Evolutionary conservation across 177 flowering plant species (phyloP).

Genomic region (Vitis hybrid): DNA sequence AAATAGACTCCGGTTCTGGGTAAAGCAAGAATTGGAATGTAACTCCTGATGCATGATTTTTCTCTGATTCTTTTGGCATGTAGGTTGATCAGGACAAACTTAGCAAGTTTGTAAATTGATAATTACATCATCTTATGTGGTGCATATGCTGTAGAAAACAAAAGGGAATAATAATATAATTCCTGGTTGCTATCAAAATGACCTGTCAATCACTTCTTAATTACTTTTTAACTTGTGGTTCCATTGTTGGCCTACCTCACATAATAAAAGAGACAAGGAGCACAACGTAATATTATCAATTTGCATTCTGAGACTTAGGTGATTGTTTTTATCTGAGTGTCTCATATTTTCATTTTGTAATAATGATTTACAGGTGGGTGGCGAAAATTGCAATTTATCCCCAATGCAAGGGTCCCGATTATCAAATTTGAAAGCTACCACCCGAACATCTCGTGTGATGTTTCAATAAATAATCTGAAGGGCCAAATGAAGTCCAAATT

Average conservation of each 20-base stretch:
- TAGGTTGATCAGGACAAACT: no score
- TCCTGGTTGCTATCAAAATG: no score
- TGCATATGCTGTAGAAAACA: no score
- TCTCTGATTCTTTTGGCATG: no score
- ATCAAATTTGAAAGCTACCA: constrained; percentile 52
- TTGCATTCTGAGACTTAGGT: not conserved
- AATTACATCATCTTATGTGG: no score
- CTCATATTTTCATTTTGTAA: not conserved
- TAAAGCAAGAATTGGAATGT: no score
- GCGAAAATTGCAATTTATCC: constrained; percentile 40
- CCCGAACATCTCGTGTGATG: constrained; percentile 71
- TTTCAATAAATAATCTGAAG: constrained; percentile 70
- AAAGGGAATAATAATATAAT: no score
- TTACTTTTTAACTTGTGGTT: not conserved
- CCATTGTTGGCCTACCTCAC: not conserved
- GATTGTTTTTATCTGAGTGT: not conserved
- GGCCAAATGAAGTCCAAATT: constrained; percentile 82
- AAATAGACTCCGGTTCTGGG: no score
- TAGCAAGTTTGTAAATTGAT: no score
- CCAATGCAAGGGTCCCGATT: constrained; percentile 84
- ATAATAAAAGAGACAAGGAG: not conserved
- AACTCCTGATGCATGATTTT: no score
- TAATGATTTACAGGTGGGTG: constrained; percentile 51
- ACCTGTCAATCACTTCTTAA: no score
- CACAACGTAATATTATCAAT: not conserved